A percentile compares a stretch with the other conserved stretches of the same genome.
Conservation (phyloP, 345 rosid species). For the Moricandia moricandioides region DNA sequence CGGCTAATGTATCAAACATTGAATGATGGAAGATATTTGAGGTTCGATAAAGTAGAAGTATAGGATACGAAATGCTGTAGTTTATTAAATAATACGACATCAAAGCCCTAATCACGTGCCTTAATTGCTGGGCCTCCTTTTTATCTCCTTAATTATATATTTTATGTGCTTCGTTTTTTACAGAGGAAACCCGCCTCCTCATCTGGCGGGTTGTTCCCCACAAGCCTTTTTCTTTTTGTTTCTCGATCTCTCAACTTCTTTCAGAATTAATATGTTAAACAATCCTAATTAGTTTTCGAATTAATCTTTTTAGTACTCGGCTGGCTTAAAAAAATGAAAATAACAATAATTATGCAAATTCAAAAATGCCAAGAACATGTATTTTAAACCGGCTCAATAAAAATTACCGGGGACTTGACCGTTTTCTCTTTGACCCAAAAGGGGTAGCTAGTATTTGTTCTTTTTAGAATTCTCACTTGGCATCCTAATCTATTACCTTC, state of each 20-base stretch:
- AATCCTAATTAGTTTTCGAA: background rate
- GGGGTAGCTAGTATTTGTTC: constrained; percentile 13
- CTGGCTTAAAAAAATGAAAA: background rate
- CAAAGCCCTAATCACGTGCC: constrained; percentile 43
- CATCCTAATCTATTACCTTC: constrained; percentile 20
- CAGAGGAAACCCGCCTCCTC: constrained; percentile 45
- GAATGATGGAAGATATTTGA: constrained; percentile 1
- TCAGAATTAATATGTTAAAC: background rate
- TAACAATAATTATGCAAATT: background rate
- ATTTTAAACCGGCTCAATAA: constrained; percentile 13
- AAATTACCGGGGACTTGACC: constrained; percentile 22
- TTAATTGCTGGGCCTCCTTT: constrained; percentile 41
- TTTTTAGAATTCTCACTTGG: constrained; percentile 15
- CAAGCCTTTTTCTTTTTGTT: constrained; percentile 30
- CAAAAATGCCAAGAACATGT: background rate
- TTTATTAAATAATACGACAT: constrained; percentile 30
- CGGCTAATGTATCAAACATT: background rate
- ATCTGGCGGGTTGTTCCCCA: constrained; percentile 44
- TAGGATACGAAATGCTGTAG: constrained; percentile 27
- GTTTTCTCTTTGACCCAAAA: constrained; percentile 36
- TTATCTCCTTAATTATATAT: background rate
- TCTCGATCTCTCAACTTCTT: constrained; percentile 33
- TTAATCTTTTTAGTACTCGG: background rate
- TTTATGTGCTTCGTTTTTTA: constrained; percentile 37
- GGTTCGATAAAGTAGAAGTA: constrained; percentile 30